These are phyloP conservation scores for Cutaneotrichosporon cavernicola DNA, from an alignment of 1,284 basidiomycete genomes.

Conservation along the genomic window DNA sequence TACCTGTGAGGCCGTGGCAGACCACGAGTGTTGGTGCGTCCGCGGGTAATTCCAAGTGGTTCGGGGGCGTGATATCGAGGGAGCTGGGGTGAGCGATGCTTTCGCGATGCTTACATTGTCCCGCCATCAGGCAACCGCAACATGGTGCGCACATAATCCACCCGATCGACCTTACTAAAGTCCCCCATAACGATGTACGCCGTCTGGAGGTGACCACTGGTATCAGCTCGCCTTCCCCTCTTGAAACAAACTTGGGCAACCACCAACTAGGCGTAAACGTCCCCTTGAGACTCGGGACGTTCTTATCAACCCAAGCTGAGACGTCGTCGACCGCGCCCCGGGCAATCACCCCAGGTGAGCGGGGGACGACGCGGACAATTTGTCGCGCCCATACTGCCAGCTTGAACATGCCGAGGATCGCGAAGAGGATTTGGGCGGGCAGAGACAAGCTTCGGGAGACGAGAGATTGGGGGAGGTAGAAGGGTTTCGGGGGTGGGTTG, in stretches of 20 bases:
- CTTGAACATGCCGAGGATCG: slow-evolving; percentile 38
- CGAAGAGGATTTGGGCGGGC: slow-evolving; percentile 34
- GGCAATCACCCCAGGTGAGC: neutral
- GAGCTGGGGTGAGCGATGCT: slow-evolving; percentile 62
- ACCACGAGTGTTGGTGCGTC: slow-evolving; percentile 77
- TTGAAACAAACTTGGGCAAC: slow-evolving; percentile 45
- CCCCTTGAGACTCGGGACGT: slow-evolving; percentile 46
- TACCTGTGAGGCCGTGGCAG: slow-evolving; percentile 80
- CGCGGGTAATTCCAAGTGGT: slow-evolving; percentile 59
- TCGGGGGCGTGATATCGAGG: slow-evolving; percentile 52
- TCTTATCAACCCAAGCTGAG: slow-evolving; percentile 42
- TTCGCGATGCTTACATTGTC: slow-evolving; percentile 59
- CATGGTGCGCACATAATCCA: slow-evolving; percentile 66
- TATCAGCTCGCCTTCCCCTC: neutral
- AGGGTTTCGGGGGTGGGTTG: slow-evolving; percentile 2
- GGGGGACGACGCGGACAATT: slow-evolving; percentile 42
- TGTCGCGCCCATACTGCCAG: slow-evolving; percentile 44
- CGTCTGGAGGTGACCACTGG: slow-evolving; percentile 55
- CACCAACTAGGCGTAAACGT: slow-evolving; percentile 53
- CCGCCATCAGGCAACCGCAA: slow-evolving; percentile 67
- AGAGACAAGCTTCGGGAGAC: slow-evolving; percentile 21
- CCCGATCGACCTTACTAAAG: slow-evolving; percentile 69
- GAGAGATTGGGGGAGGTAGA: slow-evolving; percentile 16
- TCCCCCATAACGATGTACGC: slow-evolving; percentile 54
- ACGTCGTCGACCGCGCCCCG: slow-evolving; percentile 7